Percentiles rank a stretch among this genome's conserved stretches.
phyloP scores from a whole-genome alignment of 1,284 basidiomycete genomes.

The Malassezia cuniculi region DNA sequence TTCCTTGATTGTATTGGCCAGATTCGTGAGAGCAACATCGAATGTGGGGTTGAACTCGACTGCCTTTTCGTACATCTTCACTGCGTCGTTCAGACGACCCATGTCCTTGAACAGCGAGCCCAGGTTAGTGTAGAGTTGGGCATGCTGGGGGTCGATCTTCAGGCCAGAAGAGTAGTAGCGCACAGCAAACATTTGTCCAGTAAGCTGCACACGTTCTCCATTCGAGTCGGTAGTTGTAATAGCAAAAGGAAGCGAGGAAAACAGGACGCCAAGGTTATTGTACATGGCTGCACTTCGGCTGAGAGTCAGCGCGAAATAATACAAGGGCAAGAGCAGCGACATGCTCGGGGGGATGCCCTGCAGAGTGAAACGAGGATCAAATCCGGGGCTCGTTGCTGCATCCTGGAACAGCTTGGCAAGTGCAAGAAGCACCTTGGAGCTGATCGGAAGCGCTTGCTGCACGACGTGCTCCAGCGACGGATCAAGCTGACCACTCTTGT shows the following conservation, averaged over 20 bases:
- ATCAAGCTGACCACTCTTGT: slow-evolving; percentile 1
- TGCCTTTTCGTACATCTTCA: slow-evolving; percentile 52
- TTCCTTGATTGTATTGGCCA: slow-evolving; percentile 52
- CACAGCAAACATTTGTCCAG: slow-evolving; percentile 49
- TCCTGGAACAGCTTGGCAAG: slow-evolving; percentile 54
- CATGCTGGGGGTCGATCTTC: slow-evolving; percentile 51
- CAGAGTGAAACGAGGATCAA: slow-evolving; percentile 25
- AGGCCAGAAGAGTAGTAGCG: slow-evolving; percentile 53
- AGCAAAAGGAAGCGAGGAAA: slow-evolving; percentile 49
- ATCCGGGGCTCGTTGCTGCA: slow-evolving; percentile 28
- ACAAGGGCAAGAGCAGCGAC: slow-evolving; percentile 51
- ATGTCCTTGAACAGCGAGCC: slow-evolving; percentile 56
- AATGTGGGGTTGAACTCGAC: slow-evolving; percentile 52
- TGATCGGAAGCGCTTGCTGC: slow-evolving; percentile 46
- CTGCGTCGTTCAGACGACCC: slow-evolving; percentile 51
- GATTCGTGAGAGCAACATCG: slow-evolving; percentile 55
- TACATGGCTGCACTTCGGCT: slow-evolving; percentile 52
- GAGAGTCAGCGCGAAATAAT: slow-evolving; percentile 53
- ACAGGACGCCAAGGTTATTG: slow-evolving; percentile 56
- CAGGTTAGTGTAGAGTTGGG: slow-evolving; percentile 55
- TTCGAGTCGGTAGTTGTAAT: slow-evolving; percentile 29
- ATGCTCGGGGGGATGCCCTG: slow-evolving; percentile 48
- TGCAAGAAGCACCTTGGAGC: slow-evolving; percentile 52
- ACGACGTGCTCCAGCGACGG: slow-evolving; percentile 33
- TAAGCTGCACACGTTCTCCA: slow-evolving; percentile 40